phyloP scores from a whole-genome alignment of 2,329 filamentous ascomycete genomes.

The Fusarium euwallaceae region DNA sequence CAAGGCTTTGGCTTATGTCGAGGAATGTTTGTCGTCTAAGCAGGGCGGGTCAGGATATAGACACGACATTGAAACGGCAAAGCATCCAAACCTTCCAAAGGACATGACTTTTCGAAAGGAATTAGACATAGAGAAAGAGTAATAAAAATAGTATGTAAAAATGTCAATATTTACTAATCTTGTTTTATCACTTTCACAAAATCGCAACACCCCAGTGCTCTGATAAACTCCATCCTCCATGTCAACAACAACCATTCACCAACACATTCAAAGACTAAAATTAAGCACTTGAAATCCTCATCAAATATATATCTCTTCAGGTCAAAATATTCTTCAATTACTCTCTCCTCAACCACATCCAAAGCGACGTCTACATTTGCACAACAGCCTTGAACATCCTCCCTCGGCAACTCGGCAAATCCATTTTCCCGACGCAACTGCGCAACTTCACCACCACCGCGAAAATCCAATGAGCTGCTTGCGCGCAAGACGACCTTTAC shows the following conservation, averaged over 20 bases:
- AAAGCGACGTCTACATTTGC: not conserved
- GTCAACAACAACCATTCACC: not conserved
- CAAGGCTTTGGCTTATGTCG: not conserved
- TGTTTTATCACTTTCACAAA: not conserved
- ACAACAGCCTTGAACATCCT: not conserved
- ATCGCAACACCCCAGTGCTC: not conserved
- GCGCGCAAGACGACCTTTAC: not conserved
- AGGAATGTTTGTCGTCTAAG: not conserved
- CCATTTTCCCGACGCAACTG: constrained; percentile 42
- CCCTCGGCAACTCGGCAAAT: constrained; percentile 41
- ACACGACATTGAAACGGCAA: not conserved
- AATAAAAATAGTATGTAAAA: not conserved
- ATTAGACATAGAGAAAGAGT: not conserved
- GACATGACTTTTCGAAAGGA: not conserved
- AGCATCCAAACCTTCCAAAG: not conserved
- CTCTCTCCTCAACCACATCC: not conserved
- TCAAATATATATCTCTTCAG: not conserved
- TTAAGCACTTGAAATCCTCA: not conserved
- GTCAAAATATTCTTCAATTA: not conserved
- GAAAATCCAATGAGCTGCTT: constrained; percentile 19
- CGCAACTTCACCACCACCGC: constrained; percentile 19
- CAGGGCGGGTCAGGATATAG: not conserved
- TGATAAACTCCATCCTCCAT: not conserved
- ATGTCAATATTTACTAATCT: not conserved
- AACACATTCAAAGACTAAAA: not conserved